A percentile compares a stretch with the other conserved stretches of the same genome.
These are phyloP conservation scores for Peronospora destructor DNA, from an alignment of 352 stramenopile genomes.

Conservation along the genomic window DNA sequence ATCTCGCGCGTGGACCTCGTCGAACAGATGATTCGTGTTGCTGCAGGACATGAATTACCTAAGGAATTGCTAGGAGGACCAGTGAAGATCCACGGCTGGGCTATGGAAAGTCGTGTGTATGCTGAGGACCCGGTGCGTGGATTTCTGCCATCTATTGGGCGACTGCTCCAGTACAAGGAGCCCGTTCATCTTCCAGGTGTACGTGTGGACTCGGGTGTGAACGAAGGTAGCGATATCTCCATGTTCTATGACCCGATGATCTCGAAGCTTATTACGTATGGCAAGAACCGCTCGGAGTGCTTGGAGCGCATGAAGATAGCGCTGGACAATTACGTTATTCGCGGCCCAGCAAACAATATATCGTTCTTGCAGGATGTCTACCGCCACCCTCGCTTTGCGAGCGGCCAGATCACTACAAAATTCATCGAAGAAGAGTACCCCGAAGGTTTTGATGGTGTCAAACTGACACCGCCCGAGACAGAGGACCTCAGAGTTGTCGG, in stretches of 20 bases:
- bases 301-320: slow-evolving; percentile 84
- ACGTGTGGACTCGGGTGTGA: slow-evolving; percentile 90
- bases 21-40: slow-evolving; percentile 93
- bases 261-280: slow-evolving; percentile 90
- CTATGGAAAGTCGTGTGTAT: slow-evolving; percentile 94
- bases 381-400: slow-evolving; percentile 85
- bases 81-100: slow-evolving; percentile 58
- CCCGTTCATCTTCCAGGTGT: slow-evolving; percentile 66
- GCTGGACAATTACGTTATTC: slow-evolving; percentile 93
- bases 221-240: slow-evolving; percentile 88
- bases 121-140: slow-evolving; percentile 92
- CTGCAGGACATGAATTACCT: slow-evolving; percentile 86
- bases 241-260: slow-evolving; percentile 97
- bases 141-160: slow-evolving; percentile 92
- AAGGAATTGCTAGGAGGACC: slow-evolving; percentile 61
- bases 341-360: slow-evolving; percentile 92
- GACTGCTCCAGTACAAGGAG: slow-evolving; percentile 91
- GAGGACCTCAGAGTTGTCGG: slow-evolving; percentile 71
- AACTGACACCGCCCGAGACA: slow-evolving; percentile 50
- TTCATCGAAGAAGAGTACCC: slow-evolving; percentile 96
- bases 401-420: slow-evolving; percentile 93
- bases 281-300: slow-evolving; percentile 67
- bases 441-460: slow-evolving; percentile 87
- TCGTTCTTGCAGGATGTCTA: slow-evolving; percentile 91
- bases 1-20: slow-evolving; percentile 92